Evolutionary conservation across 192 early-diverging fungal species (phyloP).

Genomic region (Obelidium mucronatum): DNA sequence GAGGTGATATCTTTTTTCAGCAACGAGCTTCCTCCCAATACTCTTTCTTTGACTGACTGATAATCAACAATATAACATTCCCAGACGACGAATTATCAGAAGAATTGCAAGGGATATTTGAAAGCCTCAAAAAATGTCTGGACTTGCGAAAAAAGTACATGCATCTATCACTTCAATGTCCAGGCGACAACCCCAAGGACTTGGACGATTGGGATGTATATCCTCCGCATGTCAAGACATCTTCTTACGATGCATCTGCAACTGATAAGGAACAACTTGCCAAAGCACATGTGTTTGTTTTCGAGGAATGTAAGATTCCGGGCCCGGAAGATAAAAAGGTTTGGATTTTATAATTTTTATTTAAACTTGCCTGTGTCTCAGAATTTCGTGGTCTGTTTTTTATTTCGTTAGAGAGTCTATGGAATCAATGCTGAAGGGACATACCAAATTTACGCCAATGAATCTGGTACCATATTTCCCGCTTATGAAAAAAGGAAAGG

Average conservation of each 20-base stretch:
- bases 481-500: not conserved
- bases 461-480: not conserved
- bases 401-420: constrained; percentile 17
- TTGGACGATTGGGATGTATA: constrained; percentile 80
- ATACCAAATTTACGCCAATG: constrained; percentile 7
- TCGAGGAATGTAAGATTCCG: constrained; percentile 50
- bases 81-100: constrained; percentile 62
- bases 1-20: not conserved
- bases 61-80: not conserved
- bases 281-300: constrained; percentile 48
- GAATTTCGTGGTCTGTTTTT: not conserved
- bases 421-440: constrained; percentile 31
- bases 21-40: not conserved
- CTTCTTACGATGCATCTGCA: constrained; percentile 27
- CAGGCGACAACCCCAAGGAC: constrained; percentile 88
- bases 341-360: constrained; percentile 31
- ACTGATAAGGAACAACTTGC: not conserved
- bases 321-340: constrained; percentile 50
- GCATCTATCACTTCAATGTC: constrained; percentile 69
- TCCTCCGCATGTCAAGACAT: constrained; percentile 82
- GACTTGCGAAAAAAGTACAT: constrained; percentile 88
- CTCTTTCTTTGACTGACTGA: too few species aligned
- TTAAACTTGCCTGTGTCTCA: not conserved
- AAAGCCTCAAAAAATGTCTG: constrained; percentile 73
- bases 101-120: constrained; percentile 71